Conservation (phyloP, 164 flowering plant genomes). For the Vitis rotundifolia region DNA sequence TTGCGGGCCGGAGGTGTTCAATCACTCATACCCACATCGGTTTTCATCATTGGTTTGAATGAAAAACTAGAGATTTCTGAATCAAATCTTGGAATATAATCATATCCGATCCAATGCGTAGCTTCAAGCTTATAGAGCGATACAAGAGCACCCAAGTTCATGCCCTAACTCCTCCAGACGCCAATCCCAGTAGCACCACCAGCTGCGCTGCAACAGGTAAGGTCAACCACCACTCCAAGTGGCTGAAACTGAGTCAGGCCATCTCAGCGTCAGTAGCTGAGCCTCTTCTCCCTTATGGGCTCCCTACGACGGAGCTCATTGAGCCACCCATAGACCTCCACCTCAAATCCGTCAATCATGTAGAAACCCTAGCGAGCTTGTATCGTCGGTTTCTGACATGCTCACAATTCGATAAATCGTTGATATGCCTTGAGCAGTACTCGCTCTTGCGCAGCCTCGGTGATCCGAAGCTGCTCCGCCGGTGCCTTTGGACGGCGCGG, state of each 20-base stretch:
- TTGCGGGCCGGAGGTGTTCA: conserved; percentile 6
- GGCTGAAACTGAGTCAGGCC: conserved; percentile 25
- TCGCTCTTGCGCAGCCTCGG: conserved; percentile 48
- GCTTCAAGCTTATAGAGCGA: conserved; percentile 51
- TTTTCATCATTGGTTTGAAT: neutral
- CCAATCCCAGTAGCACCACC: conserved; percentile 1
- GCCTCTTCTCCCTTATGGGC: conserved; percentile 44
- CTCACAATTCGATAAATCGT: conserved; percentile 36
- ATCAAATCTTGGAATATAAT: no score
- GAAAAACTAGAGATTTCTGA: no score
- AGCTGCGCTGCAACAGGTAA: conserved; percentile 18
- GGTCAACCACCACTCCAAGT: conserved; percentile 19
- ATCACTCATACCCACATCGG: neutral
- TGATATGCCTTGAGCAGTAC: conserved; percentile 54
- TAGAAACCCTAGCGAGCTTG: conserved; percentile 59
- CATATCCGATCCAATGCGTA: conserved; percentile 25
- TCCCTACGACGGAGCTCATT: conserved; percentile 42
- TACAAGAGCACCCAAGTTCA: conserved; percentile 60
- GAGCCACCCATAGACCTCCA: conserved; percentile 74
- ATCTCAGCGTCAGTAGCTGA: conserved; percentile 21
- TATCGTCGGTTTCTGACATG: conserved; percentile 44
- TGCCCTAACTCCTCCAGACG: conserved; percentile 37
- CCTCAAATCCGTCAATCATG: conserved; percentile 50
- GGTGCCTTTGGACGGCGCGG: conserved; percentile 59
- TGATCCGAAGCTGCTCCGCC: conserved; percentile 69